phyloP scores from a whole-genome alignment of 2,329 filamentous ascomycete genomes.

The Exophiala sp. region DNA sequence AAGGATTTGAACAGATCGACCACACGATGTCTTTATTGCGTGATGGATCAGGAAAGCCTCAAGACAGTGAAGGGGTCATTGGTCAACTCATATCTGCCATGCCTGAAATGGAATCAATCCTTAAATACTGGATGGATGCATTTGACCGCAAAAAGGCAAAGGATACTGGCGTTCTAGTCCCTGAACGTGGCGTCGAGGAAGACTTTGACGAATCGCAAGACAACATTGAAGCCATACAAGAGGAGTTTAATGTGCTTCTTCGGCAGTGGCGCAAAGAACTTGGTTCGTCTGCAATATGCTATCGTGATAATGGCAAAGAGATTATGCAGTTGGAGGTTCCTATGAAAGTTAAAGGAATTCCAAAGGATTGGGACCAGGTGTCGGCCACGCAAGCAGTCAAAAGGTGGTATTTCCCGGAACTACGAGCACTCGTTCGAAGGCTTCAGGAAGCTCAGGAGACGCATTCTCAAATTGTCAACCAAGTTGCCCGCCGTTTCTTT shows the following conservation, averaged over 20 bases:
- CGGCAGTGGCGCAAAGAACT: conserved; percentile 69
- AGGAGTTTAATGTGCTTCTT: conserved; percentile 67
- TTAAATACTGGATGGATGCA: conserved; percentile 84
- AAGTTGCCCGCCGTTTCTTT: conserved; percentile 79
- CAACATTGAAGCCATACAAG: conserved; percentile 70
- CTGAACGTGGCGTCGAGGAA: conserved; percentile 80
- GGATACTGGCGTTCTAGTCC: conserved; percentile 77
- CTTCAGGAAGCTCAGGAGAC: conserved; percentile 93
- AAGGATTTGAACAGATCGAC: conserved; percentile 97
- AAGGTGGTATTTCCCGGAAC: conserved; percentile 85
- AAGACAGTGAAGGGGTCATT: conserved; percentile 69
- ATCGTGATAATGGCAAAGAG: conserved; percentile 87
- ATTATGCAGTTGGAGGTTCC: conserved; percentile 94
- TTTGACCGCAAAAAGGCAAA: conserved; percentile 80
- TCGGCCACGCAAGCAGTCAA: conserved; percentile 87
- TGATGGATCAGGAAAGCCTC: conserved; percentile 57
- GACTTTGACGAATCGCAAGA: conserved; percentile 86
- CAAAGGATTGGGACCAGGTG: conserved; percentile 91
- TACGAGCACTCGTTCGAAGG: conserved; percentile 76
- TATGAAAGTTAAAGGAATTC: conserved; percentile 71
- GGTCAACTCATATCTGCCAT: conserved; percentile 78
- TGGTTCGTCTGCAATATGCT: conserved; percentile 69
- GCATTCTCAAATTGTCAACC: conserved; percentile 84
- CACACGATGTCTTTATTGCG: conserved; percentile 81
- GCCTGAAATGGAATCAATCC: conserved; percentile 72